Percentiles rank a stretch among this genome's conserved stretches.
phyloP scores from a whole-genome alignment of 371 early-diverging fungal species.

The Fennellomyces sp. region DNA sequence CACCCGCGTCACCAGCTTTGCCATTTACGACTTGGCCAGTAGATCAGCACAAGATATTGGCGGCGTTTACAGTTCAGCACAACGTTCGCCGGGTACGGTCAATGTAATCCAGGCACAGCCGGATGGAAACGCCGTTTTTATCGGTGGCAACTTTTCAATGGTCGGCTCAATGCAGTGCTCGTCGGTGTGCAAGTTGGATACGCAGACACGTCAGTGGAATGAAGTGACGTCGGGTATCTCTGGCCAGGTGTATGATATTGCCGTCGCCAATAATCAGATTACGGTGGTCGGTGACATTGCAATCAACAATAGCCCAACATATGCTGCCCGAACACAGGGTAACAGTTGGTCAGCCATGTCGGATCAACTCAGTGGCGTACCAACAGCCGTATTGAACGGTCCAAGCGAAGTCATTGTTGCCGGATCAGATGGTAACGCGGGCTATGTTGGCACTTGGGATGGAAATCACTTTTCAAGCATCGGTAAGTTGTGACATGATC shows the following conservation, averaged over 20 bases:
- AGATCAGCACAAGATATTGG: slow-evolving; percentile 15
- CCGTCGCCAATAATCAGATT: slow-evolving; percentile 10
- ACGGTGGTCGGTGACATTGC: slow-evolving; percentile 20
- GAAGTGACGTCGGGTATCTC: slow-evolving; percentile 22
- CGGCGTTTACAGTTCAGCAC: slow-evolving; percentile 22
- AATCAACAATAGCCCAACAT: slow-evolving; percentile 28
- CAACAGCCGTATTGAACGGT: slow-evolving; percentile 25
- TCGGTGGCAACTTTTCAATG: slow-evolving; percentile 56
- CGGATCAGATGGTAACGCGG: slow-evolving; percentile 18
- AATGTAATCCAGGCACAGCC: slow-evolving; percentile 38
- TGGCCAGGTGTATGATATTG: slow-evolving; percentile 13
- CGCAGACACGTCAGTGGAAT: slow-evolving; percentile 35
- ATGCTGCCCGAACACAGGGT: slow-evolving; percentile 26
- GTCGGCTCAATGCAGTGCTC: slow-evolving; percentile 40
- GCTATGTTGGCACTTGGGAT: slow-evolving; percentile 23
- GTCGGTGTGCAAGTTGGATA: slow-evolving; percentile 41
- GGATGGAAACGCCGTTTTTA: slow-evolving; percentile 41
- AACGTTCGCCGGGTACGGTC: slow-evolving; percentile 32
- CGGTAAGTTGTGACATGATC: slow-evolving; percentile 5
- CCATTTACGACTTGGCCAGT: slow-evolving; percentile 26
- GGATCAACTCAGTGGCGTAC: slow-evolving; percentile 18
- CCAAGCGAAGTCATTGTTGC: slow-evolving; percentile 28
- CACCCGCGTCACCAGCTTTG: slow-evolving; percentile 25
- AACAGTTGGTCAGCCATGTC: slow-evolving; percentile 37
- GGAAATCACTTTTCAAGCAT: slow-evolving; percentile 15